Conservation (phyloP, 2,329 filamentous ascomycete genomes). For the Purpureocillium takamizusanense region DNA sequence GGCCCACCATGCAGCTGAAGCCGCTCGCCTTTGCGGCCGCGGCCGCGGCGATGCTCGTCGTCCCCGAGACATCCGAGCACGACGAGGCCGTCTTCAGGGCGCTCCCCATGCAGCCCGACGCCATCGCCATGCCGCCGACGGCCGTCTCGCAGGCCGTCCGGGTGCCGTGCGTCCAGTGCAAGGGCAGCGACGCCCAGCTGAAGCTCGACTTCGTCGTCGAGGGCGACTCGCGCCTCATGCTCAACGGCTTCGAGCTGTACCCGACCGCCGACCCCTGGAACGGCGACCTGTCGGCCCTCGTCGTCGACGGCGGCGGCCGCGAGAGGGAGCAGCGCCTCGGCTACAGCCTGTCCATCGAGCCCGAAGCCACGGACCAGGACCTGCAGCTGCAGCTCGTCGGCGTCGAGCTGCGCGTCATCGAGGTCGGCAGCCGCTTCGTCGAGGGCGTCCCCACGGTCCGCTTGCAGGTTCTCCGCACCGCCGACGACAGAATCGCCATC, state of each 20-base stretch:
- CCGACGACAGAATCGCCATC: slow-evolving; percentile 45
- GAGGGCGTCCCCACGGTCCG: slow-evolving; percentile 45
- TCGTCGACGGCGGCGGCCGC: slow-evolving; percentile 30
- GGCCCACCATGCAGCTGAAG: slow-evolving; percentile 20
- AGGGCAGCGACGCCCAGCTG: slow-evolving; percentile 34
- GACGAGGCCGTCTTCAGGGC: slow-evolving; percentile 33
- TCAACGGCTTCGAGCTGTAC: slow-evolving; percentile 55
- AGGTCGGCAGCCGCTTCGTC: slow-evolving; percentile 48
- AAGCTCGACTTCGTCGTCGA: slow-evolving; percentile 47
- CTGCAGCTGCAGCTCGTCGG: slow-evolving; percentile 42
- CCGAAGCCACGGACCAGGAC: slow-evolving; percentile 37
- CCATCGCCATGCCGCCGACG: slow-evolving; percentile 25
- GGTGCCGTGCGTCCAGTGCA: slow-evolving; percentile 46
- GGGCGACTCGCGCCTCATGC: slow-evolving; percentile 35
- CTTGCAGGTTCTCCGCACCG: slow-evolving; percentile 53
- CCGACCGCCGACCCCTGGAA: slow-evolving; percentile 38
- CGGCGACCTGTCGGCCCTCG: slow-evolving; percentile 33
- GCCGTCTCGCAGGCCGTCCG: slow-evolving; percentile 30
- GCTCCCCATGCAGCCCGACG: slow-evolving; percentile 24
- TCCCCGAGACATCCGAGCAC: slow-evolving; percentile 36
- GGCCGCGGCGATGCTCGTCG: slow-evolving; percentile 41
- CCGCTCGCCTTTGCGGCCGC: slow-evolving; percentile 22
- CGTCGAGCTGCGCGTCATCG: slow-evolving; percentile 49
- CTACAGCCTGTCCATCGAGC: slow-evolving; percentile 35
- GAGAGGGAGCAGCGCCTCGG: slow-evolving; percentile 33